A percentile compares a stretch with the other conserved stretches of the same genome.
Conservation (phyloP, 139 green algal species). For the Closterium sp. region DNA sequence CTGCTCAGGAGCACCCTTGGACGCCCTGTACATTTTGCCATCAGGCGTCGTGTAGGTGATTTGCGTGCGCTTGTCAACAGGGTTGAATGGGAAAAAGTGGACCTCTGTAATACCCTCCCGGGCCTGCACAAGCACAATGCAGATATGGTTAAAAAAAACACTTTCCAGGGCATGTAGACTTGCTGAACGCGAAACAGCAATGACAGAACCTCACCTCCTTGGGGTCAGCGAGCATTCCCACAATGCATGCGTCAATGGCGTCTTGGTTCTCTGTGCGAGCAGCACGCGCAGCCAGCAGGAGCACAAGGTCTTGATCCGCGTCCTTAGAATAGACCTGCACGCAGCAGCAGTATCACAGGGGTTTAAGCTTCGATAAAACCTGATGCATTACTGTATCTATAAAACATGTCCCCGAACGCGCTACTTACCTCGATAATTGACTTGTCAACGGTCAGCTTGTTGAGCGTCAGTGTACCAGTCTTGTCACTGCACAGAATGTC, state of each 20-base stretch:
- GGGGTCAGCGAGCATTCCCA: slow-evolving; percentile 55
- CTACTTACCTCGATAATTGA: slow-evolving; percentile 45
- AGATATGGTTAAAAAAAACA: slow-evolving; percentile 1
- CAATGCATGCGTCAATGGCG: slow-evolving; percentile 81
- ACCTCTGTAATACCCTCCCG: slow-evolving; percentile 57
- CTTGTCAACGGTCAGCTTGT: slow-evolving; percentile 87
- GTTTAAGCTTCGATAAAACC: background rate
- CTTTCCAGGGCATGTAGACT: background rate
- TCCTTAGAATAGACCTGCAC: slow-evolving; percentile 30
- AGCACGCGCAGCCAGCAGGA: slow-evolving; percentile 68
- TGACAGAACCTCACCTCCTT: slow-evolving; percentile 15
- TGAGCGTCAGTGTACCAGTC: slow-evolving; percentile 86
- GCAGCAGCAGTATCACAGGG: background rate
- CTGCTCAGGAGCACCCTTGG: slow-evolving; percentile 73
- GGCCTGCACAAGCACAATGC: slow-evolving; percentile 18
- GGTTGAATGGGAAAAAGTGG: slow-evolving; percentile 87
- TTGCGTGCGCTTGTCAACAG: slow-evolving; percentile 82
- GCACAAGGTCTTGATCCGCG: slow-evolving; percentile 26
- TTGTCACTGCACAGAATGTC: slow-evolving; percentile 89
- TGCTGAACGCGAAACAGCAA: background rate
- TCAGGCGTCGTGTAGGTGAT: slow-evolving; percentile 53
- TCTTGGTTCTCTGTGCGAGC: slow-evolving; percentile 77
- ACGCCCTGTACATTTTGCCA: slow-evolving; percentile 49
- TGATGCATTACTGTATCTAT: background rate
- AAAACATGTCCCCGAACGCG: slow-evolving; percentile 36